Evolutionary conservation across 2,329 filamentous ascomycete species (phyloP).

Genomic region (Diplodia seriata): DNA sequence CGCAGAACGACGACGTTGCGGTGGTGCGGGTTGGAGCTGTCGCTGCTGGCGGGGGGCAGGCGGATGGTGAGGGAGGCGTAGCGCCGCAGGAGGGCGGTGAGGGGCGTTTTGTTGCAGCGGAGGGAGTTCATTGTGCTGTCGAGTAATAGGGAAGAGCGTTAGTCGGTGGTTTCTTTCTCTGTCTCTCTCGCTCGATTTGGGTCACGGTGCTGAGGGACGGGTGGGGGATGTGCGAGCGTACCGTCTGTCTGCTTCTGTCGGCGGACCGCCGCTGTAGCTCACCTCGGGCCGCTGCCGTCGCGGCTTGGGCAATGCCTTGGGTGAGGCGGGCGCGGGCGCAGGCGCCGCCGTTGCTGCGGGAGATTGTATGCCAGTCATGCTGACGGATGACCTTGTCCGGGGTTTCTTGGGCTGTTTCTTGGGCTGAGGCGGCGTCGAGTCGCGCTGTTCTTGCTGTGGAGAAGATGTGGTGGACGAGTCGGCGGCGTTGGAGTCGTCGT

Average conservation of each 20-base stretch:
- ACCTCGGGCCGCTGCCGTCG: neutral
- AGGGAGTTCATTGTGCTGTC: neutral
- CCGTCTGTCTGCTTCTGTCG: neutral
- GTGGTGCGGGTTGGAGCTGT: neutral
- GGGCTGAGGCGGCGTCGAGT: neutral
- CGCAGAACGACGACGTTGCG: too few species aligned
- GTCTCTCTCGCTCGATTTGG: too few species aligned
- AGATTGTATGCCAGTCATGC: neutral
- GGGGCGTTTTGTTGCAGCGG: neutral
- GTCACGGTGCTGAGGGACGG: too few species aligned
- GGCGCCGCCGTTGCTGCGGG: too few species aligned
- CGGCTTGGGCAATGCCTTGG: neutral
- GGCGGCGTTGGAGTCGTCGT: too few species aligned
- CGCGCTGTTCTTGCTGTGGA: neutral
- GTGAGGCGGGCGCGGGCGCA: neutral
- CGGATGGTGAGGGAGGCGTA: neutral
- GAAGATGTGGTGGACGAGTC: too few species aligned
- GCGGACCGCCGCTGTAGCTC: neutral
- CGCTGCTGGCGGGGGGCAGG: neutral
- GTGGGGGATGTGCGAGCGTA: neutral
- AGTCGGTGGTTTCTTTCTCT: too few species aligned
- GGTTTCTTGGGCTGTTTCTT: neutral
- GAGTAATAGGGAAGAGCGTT: too few species aligned
- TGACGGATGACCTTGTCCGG: too few species aligned
- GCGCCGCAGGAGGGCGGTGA: constrained; percentile 4